Conservation (phyloP, 352 stramenopile species). For the Globisporangium heterothallicum region DNA sequence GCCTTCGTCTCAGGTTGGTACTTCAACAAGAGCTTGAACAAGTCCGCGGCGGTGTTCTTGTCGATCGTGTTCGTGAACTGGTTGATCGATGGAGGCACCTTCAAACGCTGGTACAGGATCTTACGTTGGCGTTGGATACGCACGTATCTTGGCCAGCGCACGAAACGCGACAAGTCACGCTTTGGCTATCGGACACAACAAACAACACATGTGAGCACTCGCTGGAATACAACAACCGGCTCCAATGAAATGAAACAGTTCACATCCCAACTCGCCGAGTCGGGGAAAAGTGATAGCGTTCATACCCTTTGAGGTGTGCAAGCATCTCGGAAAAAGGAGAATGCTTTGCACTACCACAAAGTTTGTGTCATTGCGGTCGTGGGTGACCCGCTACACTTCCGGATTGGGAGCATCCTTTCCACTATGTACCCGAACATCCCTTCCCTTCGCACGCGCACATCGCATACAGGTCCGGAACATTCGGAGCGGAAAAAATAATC, state of each 20-base stretch:
- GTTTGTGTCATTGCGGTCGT: slow-evolving; percentile 92
- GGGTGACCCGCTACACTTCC: slow-evolving; percentile 80
- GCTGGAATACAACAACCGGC: neutral
- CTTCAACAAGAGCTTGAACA: slow-evolving; percentile 99
- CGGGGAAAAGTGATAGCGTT: slow-evolving; percentile 28
- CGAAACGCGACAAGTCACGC: slow-evolving; percentile 97
- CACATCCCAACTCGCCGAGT: slow-evolving; percentile 2
- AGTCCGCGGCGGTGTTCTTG: slow-evolving; percentile 97
- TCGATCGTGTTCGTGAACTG: slow-evolving; percentile 98
- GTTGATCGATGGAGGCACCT: slow-evolving; percentile 98
- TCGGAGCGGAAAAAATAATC: slow-evolving; percentile 2
- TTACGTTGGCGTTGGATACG: slow-evolving; percentile 98
- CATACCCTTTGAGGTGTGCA: slow-evolving; percentile 75
- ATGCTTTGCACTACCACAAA: slow-evolving; percentile 63
- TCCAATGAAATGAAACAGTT: slow-evolving; percentile 7
- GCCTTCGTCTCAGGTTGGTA: slow-evolving; percentile 98
- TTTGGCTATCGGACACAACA: slow-evolving; percentile 68
- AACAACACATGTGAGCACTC: neutral
- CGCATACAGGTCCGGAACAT: neutral
- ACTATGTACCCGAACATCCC: neutral
- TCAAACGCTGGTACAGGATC: slow-evolving; percentile 98
- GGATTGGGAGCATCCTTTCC: slow-evolving; percentile 5
- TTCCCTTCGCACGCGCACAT: neutral
- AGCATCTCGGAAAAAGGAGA: slow-evolving; percentile 8
- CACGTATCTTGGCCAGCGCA: slow-evolving; percentile 98